phyloP scores from a whole-genome alignment of 2,329 filamentous ascomycete genomes.

The Colletotrichum orchidophilum region DNA sequence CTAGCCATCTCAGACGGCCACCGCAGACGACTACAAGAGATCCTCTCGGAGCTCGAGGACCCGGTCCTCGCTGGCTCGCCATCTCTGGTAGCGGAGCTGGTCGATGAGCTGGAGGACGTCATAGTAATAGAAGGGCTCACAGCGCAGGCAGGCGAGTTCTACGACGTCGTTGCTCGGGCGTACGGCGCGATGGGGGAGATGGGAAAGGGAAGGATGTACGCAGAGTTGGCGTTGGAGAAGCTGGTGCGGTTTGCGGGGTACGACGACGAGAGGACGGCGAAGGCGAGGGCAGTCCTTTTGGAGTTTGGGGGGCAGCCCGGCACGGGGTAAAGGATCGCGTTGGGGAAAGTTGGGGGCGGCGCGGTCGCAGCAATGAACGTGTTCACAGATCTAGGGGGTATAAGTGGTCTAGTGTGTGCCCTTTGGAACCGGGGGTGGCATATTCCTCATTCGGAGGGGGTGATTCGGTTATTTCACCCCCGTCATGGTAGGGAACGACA shows the following conservation, averaged over 20 bases:
- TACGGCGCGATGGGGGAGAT: constrained; percentile 37
- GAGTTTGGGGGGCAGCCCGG: not conserved
- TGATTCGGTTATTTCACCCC: not conserved
- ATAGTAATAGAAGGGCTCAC: constrained; percentile 37
- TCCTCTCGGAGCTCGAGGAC: constrained; percentile 35
- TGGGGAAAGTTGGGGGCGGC: constrained; percentile 21
- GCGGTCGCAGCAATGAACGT: not conserved
- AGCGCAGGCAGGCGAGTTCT: constrained; percentile 39
- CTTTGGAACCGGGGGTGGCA: not conserved
- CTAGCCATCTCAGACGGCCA: constrained; percentile 36
- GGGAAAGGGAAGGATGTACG: constrained; percentile 35
- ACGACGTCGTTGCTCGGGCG: constrained; percentile 35
- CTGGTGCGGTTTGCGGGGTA: constrained; percentile 36
- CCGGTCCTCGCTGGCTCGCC: constrained; percentile 29
- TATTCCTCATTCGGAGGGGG: not conserved
- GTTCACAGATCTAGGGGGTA: not conserved
- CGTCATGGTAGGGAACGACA: not conserved
- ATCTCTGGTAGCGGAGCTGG: constrained; percentile 23
- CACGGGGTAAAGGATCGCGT: not conserved
- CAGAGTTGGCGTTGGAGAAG: constrained; percentile 34
- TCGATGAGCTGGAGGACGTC: constrained; percentile 35
- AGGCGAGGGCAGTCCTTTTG: constrained; percentile 15
- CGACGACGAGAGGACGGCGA: constrained; percentile 38
- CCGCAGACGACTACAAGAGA: constrained; percentile 36
- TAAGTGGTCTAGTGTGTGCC: not conserved